Base-by-base conservation (phyloP, 2,329 filamentous ascomycete species). In the Beauveria pseudobassiana region DNA sequence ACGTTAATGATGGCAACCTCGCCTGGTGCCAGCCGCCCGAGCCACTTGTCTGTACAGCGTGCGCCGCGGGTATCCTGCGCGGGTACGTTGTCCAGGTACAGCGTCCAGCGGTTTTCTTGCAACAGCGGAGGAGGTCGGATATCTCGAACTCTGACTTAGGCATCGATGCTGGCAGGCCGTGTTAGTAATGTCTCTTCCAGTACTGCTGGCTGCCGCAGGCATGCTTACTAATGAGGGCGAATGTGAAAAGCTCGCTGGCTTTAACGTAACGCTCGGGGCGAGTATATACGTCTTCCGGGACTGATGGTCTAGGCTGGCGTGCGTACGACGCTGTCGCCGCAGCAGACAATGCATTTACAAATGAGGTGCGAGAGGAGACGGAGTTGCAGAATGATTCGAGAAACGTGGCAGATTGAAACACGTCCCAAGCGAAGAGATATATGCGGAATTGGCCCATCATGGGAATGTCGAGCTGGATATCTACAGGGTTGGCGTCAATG, bases 381-480 rank as follows among this genome's bases (percentile, higher is more conserved):
- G 80, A 75, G 28, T 78, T 74, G 66, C 82, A 87, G 46, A 91
- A 79, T 0, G 77, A 78, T 7, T 82, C 76, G 26, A 91, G 76
- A 72, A 90, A 90, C 1, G 76, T 74, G 59, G 76, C 76, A 3
- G 81, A 79, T 38, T 78, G 72, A 60, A 80, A 77, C 2, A 90
- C 77, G 67, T 90, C 80, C 68, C 83, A 84, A 64, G 85, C 82
- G 63, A 93, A 82, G 63, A 92, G 80, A 71, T 89, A 91, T 51
- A 91, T 82, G 54, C 87, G 82, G 76, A 92, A 93, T 69, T 93
- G 89, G 28, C 89, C 87, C 6, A 92, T 77, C 73, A 91, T 83
- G 1, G 89, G 89, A 50, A 92, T 89, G 68, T 92, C 89, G 6
- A 91, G 83, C 70, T 93, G 88, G 30, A 92, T 77, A 67, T 92